Evolutionary conservation across 805 yeast genomes (phyloP).

Genomic region (Saturnispora quitensis): DNA sequence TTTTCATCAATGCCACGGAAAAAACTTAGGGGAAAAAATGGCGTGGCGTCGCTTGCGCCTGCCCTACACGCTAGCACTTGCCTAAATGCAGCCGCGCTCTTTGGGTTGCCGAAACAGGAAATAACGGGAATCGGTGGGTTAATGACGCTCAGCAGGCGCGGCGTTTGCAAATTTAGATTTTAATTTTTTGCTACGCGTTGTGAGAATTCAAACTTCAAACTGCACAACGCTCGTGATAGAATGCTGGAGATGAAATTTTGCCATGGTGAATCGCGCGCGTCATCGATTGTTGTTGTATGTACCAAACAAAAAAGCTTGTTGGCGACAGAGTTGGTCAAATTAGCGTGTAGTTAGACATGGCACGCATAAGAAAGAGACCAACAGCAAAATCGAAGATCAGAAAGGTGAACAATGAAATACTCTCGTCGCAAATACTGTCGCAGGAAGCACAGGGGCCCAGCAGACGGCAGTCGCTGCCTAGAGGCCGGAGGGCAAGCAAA

Average conservation of each 20-base stretch:
- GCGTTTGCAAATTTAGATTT: no score
- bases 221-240: no score
- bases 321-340: no score
- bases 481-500: neutral
- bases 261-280: no score
- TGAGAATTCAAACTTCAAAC: no score
- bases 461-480: neutral
- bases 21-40: neutral
- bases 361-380: slow-evolving; percentile 9
- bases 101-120: neutral
- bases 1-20: neutral
- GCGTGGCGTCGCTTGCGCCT: neutral
- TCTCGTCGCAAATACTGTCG: slow-evolving; percentile 9
- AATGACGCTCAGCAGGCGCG: neutral
- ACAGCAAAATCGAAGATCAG: slow-evolving; percentile 11
- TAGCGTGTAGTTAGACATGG: neutral
- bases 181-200: no score
- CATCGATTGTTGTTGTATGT: no score
- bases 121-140: neutral
- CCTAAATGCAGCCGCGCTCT: neutral
- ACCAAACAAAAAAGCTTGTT: no score
- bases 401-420: slow-evolving; percentile 6
- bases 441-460: neutral
- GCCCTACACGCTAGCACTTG: neutral
- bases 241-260: no score